Percentiles rank a stretch among this genome's conserved stretches.
phyloP scores from a whole-genome alignment of 2,329 filamentous ascomycete genomes.

The Colletotrichum viniferum region DNA sequence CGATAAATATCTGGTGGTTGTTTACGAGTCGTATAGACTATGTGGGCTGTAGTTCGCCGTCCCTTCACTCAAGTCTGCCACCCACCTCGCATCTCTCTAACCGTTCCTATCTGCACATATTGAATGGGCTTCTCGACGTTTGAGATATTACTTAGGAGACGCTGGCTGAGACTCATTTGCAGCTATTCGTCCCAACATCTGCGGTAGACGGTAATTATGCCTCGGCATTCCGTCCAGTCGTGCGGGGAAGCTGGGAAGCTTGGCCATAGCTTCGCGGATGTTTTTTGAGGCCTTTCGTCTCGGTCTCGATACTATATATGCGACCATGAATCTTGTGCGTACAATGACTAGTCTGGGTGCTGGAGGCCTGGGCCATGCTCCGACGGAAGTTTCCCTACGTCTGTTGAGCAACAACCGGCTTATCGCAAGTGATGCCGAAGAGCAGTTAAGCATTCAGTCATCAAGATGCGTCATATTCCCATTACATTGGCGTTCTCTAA shows the following conservation, averaged over 20 bases:
- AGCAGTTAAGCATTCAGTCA: neutral
- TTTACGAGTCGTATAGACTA: neutral
- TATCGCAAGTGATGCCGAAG: neutral
- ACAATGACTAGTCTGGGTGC: neutral
- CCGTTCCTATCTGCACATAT: neutral
- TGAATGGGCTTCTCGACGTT: neutral
- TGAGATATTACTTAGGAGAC: neutral
- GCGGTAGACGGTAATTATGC: neutral
- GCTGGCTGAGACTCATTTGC: neutral
- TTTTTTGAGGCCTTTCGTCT: neutral
- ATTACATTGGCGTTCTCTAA: neutral
- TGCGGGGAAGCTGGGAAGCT: neutral
- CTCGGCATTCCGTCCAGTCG: neutral
- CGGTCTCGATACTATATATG: neutral
- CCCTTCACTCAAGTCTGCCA: neutral
- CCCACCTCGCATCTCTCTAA: fast-evolving
- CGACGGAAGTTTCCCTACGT: neutral
- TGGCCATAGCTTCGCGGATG: neutral
- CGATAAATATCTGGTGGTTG: neutral
- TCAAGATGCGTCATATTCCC: neutral
- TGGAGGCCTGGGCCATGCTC: neutral
- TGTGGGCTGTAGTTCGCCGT: neutral
- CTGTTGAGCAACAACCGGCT: neutral
- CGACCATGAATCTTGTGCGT: neutral
- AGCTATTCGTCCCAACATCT: neutral